Conservation (phyloP, 2,329 filamentous ascomycete species). For the Aspergillus sp. region DNA sequence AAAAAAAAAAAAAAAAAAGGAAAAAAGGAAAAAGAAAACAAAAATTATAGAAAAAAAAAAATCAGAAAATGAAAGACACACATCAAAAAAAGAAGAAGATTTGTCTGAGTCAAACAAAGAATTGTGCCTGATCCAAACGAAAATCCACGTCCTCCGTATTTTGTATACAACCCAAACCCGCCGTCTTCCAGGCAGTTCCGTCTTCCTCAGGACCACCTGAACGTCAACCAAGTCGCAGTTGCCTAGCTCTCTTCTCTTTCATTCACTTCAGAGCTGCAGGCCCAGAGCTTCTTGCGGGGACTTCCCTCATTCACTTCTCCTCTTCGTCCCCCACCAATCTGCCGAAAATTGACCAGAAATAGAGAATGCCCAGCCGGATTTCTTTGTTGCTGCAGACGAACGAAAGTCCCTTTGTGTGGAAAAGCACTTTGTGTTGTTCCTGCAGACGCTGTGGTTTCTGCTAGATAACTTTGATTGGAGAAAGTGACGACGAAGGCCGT, state of each 20-base stretch:
- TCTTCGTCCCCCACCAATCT: not conserved
- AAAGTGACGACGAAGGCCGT: not conserved
- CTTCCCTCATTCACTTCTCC: not conserved
- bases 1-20: not conserved
- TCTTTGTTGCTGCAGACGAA: not conserved
- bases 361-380: not conserved
- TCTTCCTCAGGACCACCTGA: not conserved
- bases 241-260: too few relatives aligned
- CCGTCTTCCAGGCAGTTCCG: not conserved
- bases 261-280: not conserved
- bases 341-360: not conserved
- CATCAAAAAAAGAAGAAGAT: not conserved
- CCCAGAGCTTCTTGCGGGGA: not conserved
- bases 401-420: conserved; percentile 5
- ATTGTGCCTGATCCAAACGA: too few relatives aligned
- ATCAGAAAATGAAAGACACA: not conserved
- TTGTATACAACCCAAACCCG: not conserved
- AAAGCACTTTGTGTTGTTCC: not conserved
- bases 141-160: not conserved
- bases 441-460: not conserved
- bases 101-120: not conserved
- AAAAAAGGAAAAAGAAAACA: conserved; percentile 1
- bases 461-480: too few relatives aligned
- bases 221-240: too few relatives aligned
- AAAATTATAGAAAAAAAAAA: not conserved